Percentiles rank a stretch among this genome's conserved stretches.
Conservation (phyloP, 306 rosid species). For the Quercus berberidifolia region DNA sequence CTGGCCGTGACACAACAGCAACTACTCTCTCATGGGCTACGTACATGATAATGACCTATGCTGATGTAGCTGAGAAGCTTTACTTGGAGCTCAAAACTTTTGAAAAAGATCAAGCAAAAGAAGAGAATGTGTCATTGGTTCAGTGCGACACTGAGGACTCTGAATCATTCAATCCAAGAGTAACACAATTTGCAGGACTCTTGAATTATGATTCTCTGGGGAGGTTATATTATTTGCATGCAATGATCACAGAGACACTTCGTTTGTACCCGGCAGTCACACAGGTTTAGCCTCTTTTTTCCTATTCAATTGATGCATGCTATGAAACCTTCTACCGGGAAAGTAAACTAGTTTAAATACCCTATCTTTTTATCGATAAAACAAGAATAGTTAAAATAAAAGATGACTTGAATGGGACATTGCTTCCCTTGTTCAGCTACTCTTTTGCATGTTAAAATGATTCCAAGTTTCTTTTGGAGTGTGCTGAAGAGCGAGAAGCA, state of each 20-base stretch:
- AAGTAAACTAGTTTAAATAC: neutral
- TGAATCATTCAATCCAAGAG: constrained; percentile 58
- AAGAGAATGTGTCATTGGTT: constrained; percentile 43
- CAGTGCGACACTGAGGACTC: constrained; percentile 44
- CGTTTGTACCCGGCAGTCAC: constrained; percentile 93
- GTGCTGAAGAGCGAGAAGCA: neutral
- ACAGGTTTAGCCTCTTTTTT: constrained; percentile 47
- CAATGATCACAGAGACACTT: constrained; percentile 84
- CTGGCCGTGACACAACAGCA: constrained; percentile 97
- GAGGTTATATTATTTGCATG: constrained; percentile 68
- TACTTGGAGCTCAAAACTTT: constrained; percentile 61
- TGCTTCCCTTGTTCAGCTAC: too few species aligned
- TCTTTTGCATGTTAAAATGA: too few species aligned
- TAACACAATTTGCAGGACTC: constrained; percentile 47
- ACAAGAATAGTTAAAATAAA: neutral
- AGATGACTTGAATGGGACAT: neutral
- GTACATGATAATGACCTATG: constrained; percentile 74
- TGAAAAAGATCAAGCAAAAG: constrained; percentile 63
- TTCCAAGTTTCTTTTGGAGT: too few species aligned
- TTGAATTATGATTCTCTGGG: constrained; percentile 69
- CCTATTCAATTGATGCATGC: neutral
- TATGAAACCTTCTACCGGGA: neutral
- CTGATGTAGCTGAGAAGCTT: constrained; percentile 68
- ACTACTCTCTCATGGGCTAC: constrained; percentile 93
- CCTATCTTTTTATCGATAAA: neutral